A percentile compares a stretch with the other conserved stretches of the same genome.
Evolutionary conservation across 176 grass and related monocot genomes (phyloP).

Genomic region (Oropetium thomaeum): DNA sequence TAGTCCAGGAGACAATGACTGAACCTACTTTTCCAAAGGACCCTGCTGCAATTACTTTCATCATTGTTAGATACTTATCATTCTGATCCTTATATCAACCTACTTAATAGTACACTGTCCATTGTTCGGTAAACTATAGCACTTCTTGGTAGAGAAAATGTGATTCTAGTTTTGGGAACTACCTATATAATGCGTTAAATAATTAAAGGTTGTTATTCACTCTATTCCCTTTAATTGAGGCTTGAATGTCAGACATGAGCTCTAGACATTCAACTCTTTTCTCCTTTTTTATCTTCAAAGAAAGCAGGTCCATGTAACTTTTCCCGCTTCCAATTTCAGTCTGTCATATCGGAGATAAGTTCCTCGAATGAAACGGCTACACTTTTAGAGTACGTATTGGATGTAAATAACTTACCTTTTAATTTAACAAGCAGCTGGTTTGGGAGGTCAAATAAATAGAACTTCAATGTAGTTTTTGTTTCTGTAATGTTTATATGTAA

Average conservation of each 20-base stretch:
- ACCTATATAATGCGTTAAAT: not conserved
- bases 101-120: conserved; percentile 13
- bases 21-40: conserved; percentile 5
- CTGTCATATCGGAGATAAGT: conserved; percentile 98
- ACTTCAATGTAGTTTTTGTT: conserved; percentile 22
- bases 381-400: conserved; percentile 77
- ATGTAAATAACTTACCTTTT: conserved; percentile 20
- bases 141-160: not conserved
- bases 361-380: conserved; percentile 84
- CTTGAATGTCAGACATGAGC: conserved; percentile 1
- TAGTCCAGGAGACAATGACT: not conserved
- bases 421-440: conserved; percentile 27
- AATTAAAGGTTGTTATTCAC: not conserved
- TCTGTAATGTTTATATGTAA: conserved; percentile 31
- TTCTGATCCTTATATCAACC: not conserved
- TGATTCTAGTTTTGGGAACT: conserved; percentile 5
- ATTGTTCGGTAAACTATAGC: not conserved
- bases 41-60: conserved; percentile 17
- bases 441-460: conserved; percentile 16
- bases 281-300: conserved; percentile 19
- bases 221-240: not conserved
- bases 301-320: conserved; percentile 15
- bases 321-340: conserved; percentile 50
- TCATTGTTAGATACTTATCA: conserved; percentile 2
- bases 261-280: conserved; percentile 9